Conservation (phyloP, 2,329 filamentous ascomycete genomes). For the Aspergillus sp. region DNA sequence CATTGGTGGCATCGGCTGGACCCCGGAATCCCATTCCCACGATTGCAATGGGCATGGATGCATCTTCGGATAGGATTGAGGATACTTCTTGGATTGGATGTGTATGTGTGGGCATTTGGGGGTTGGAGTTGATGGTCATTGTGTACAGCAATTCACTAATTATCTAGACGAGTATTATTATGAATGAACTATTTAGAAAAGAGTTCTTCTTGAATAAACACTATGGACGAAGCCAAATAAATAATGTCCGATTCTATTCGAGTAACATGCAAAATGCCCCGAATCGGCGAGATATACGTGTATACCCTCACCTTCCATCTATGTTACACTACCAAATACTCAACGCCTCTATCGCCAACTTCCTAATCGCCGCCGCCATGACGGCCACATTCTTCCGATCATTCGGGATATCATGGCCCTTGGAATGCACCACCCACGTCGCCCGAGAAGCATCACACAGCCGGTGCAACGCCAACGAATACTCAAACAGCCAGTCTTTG, state of each 20-base stretch:
- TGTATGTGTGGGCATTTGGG: no score
- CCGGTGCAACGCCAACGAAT: slow-evolving; percentile 18
- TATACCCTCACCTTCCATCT: no score
- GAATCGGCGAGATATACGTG: no score
- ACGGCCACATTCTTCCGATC: slow-evolving; percentile 19
- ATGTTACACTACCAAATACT: no score
- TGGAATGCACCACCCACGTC: slow-evolving; percentile 19
- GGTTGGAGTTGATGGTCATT: no score
- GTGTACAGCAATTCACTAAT: no score
- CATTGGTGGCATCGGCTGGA: slow-evolving; percentile 16
- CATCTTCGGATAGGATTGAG: not conserved
- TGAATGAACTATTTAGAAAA: no score
- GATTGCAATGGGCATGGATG: slow-evolving; percentile 19
- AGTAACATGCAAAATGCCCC: no score
- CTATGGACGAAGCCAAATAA: no score
- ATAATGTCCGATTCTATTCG: no score
- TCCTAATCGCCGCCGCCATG: slow-evolving; percentile 19
- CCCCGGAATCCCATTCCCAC: slow-evolving; percentile 22
- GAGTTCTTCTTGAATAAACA: no score
- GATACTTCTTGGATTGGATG: slow-evolving; percentile 2
- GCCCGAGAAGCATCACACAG: slow-evolving; percentile 17
- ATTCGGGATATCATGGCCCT: slow-evolving; percentile 22
- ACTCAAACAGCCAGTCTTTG: slow-evolving; percentile 19
- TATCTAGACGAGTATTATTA: no score
- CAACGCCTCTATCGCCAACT: slow-evolving; percentile 2